These are phyloP conservation scores for Epichloe baconii DNA, from an alignment of 2,329 filamentous ascomycete species.

Conservation along the genomic window DNA sequence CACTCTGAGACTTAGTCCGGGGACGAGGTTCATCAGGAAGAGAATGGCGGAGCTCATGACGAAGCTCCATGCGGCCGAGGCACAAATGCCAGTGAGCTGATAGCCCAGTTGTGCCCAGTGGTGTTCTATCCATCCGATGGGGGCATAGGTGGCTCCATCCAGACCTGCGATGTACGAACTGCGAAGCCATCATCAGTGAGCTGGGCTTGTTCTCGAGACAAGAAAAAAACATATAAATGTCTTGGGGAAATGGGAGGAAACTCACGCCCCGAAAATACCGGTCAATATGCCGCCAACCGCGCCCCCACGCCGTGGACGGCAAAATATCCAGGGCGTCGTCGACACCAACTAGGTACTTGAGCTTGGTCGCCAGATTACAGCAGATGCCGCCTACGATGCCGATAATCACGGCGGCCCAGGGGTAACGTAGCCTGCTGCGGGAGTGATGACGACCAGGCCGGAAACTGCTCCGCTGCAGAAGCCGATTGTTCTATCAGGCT, in stretches of 20 bases:
- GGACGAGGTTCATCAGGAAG: constrained; percentile 57
- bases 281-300: constrained; percentile 71
- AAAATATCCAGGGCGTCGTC: constrained; percentile 83
- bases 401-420: constrained; percentile 45
- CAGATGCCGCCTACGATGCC: constrained; percentile 48
- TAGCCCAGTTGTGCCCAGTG: constrained; percentile 60
- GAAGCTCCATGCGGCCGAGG: constrained; percentile 54
- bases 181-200: background rate
- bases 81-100: constrained; percentile 55
- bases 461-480: constrained; percentile 86
- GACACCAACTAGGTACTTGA: constrained; percentile 59
- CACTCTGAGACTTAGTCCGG: constrained; percentile 56
- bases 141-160: constrained; percentile 47
- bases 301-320: constrained; percentile 80
- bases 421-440: constrained; percentile 71
- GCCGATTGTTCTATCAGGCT: constrained; percentile 58
- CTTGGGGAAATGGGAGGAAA: constrained; percentile 11
- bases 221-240: background rate
- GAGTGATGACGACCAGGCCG: constrained; percentile 77
- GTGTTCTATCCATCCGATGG: constrained; percentile 58
- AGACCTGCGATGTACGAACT: constrained; percentile 60
- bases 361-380: constrained; percentile 80
- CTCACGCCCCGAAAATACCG: constrained; percentile 59
- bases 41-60: constrained; percentile 55
- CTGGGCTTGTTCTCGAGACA: constrained; percentile 6